Base-by-base conservation (phyloP, 106 monocot species). In the Allium fistulosum region DNA sequence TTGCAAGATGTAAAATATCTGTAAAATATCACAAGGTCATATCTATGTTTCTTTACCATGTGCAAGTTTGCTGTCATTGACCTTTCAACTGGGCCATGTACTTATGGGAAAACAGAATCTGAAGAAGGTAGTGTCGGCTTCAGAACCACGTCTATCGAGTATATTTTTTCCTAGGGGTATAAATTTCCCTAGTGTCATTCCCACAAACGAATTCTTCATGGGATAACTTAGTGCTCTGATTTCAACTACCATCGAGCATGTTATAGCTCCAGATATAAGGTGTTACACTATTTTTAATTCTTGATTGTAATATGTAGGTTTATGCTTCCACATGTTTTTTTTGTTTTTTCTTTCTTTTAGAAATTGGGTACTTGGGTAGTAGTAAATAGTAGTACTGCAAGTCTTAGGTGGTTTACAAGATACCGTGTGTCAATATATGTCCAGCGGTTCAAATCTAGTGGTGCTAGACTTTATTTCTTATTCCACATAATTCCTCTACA, bases 91-190 rank as follows among this genome's bases (percentile, higher is more conserved):
- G 97, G 97, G 51, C 97, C 97, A 71, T 99, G 97, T 71, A 90
- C 93, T 12, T 99, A 99, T 77, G 97, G 97, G 3, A 99, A 99
- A 85, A 99, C 93, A 77, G 97, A 99, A 80, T 83, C 97, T 70
- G 90, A 99, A 80, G 97, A 99, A 85, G 97, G 97, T 72, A 99
- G 97, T 76, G 90, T 93, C 53, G 82, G 97, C 69, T 99, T 80
- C 56, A 84, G 84, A 79, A 81, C 97, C 97, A 53, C 80, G 92
- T 63, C 71, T 99, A 69, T 72, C 72, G 46, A 77, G 76, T 68
- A 71, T 97, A 65, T 75, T 99, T 6, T 90, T 93, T 63, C 75
- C 89, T 49, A 80, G 85, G 73, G 92, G 88, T 52, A 75, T 77
- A 65, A 71, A 56, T 77, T 17, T 77, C 78, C 70, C 56, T 59